Percentiles rank a stretch among this genome's conserved stretches.
These are phyloP conservation scores for Sporisorium iseilematis-ciliati DNA, from an alignment of 1,284 basidiomycete species.

Conservation along the genomic window DNA sequence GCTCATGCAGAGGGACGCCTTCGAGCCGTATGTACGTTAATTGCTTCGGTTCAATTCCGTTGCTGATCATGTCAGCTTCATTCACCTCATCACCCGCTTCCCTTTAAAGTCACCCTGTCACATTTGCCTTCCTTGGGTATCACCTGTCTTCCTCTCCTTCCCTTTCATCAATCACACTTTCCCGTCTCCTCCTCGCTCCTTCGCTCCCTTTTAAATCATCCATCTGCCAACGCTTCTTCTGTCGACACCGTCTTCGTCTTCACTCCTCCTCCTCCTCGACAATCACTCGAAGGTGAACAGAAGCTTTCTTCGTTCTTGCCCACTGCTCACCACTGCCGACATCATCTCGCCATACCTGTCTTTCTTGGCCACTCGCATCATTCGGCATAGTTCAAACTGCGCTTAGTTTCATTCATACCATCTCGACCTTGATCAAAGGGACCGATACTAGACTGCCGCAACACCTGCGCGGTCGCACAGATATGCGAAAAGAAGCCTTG, in stretches of 20 bases:
- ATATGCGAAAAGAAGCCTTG: slow-evolving; percentile 24
- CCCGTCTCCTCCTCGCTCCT: not conserved
- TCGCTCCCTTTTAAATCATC: not conserved
- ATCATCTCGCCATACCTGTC: too few relatives aligned
- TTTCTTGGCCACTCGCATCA: not conserved
- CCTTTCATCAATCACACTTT: not conserved
- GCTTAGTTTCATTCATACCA: not conserved
- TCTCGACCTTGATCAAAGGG: not conserved
- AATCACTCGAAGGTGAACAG: not conserved
- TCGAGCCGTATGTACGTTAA: too few relatives aligned
- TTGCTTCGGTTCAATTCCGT: not conserved
- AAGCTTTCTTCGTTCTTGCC: not conserved
- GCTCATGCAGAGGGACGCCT: too few relatives aligned
- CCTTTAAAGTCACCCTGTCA: slow-evolving; percentile 8
- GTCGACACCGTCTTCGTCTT: not conserved
- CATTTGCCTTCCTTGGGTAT: not conserved
- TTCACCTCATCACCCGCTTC: not conserved
- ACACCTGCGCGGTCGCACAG: slow-evolving; percentile 13
- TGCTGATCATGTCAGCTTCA: not conserved
- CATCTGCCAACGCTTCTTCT: not conserved
- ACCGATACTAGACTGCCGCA: slow-evolving; percentile 1
- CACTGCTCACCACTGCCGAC: not conserved
- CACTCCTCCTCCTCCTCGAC: not conserved
- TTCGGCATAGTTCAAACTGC: not conserved
- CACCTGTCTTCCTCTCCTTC: slow-evolving; percentile 1